Evolutionary conservation across 2,329 filamentous ascomycete species (phyloP).

Genomic region (Diatrype stigma): DNA sequence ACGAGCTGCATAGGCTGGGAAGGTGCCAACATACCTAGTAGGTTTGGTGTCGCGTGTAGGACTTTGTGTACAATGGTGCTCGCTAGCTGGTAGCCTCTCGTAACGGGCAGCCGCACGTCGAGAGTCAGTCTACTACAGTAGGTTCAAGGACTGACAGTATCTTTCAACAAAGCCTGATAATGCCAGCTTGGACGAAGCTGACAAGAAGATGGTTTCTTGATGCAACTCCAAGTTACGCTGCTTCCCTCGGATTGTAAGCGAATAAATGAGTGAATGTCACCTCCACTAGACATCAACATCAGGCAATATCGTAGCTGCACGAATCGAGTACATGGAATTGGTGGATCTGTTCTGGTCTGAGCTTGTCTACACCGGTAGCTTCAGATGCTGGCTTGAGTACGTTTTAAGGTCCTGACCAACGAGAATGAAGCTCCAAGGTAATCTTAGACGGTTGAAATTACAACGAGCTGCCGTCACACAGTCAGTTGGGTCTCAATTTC

Average conservation of each 20-base stretch:
- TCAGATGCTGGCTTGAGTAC: slow-evolving; percentile 1
- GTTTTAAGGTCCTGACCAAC: background rate
- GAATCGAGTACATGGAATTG: slow-evolving; percentile 4
- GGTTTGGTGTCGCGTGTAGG: no score
- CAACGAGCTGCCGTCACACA: slow-evolving; percentile 20
- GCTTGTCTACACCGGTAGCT: slow-evolving; percentile 13
- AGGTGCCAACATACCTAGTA: background rate
- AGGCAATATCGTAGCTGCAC: slow-evolving; percentile 11
- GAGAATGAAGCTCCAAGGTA: background rate
- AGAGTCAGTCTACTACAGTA: no score
- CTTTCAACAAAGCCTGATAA: background rate
- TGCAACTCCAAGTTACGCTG: background rate
- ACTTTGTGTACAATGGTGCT: no score
- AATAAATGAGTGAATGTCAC: slow-evolving; percentile 16
- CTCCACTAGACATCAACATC: slow-evolving; percentile 13
- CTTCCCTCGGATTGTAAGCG: slow-evolving; percentile 4
- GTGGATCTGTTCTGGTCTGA: slow-evolving; percentile 5
- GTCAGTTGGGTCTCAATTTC: slow-evolving; percentile 17
- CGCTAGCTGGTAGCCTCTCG: no score
- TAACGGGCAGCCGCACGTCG: no score
- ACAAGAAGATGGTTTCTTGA: background rate
- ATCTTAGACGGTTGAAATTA: slow-evolving; percentile 8
- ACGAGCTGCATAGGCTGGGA: background rate
- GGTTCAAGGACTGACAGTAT: background rate
- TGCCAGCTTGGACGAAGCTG: background rate